Conservation (phyloP, 208 protist species). For the Trypanosoma brucei region DNA sequence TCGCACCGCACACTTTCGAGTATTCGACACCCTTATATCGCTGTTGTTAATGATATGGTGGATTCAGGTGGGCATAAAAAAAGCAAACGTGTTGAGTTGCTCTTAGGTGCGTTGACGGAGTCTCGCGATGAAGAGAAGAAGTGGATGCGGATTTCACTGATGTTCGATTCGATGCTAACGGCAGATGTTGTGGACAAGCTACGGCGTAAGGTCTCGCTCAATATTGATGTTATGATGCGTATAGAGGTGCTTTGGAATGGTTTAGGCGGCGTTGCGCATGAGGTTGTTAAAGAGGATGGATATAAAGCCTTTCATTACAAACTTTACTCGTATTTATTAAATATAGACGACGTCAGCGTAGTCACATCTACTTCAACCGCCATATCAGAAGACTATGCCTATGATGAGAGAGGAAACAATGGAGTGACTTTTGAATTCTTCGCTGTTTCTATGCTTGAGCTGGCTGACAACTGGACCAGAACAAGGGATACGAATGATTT, state of each 20-base stretch:
- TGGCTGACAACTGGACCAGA: slow-evolving; percentile 73
- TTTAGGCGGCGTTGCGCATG: slow-evolving; percentile 25
- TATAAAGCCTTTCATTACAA: slow-evolving; percentile 62
- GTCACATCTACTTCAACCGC: slow-evolving; percentile 38
- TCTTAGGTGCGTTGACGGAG: slow-evolving; percentile 51
- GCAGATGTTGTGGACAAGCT: slow-evolving; percentile 48
- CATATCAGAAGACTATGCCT: slow-evolving; percentile 52
- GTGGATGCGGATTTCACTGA: slow-evolving; percentile 44
- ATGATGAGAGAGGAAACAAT: slow-evolving; percentile 34
- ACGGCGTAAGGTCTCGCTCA: slow-evolving; percentile 37
- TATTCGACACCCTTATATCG: slow-evolving; percentile 61
- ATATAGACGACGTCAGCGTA: slow-evolving; percentile 39
- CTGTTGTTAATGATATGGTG: slow-evolving; percentile 35
- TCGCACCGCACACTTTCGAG: slow-evolving; percentile 60
- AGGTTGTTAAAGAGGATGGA: slow-evolving; percentile 35
- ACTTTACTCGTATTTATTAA: slow-evolving; percentile 51
- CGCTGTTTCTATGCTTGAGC: slow-evolving; percentile 60
- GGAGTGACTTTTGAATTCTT: slow-evolving; percentile 60
- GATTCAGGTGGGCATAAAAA: slow-evolving; percentile 13
- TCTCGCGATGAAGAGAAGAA: slow-evolving; percentile 38
- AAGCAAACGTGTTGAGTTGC: slow-evolving; percentile 27
- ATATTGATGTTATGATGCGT: slow-evolving; percentile 27
- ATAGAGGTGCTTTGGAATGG: slow-evolving; percentile 52
- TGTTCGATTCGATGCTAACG: slow-evolving; percentile 70
- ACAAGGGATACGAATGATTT: slow-evolving; percentile 35